Evolutionary conservation across 2,329 filamentous ascomycete genomes (phyloP).

Genomic region (Epichloe hybrida): DNA sequence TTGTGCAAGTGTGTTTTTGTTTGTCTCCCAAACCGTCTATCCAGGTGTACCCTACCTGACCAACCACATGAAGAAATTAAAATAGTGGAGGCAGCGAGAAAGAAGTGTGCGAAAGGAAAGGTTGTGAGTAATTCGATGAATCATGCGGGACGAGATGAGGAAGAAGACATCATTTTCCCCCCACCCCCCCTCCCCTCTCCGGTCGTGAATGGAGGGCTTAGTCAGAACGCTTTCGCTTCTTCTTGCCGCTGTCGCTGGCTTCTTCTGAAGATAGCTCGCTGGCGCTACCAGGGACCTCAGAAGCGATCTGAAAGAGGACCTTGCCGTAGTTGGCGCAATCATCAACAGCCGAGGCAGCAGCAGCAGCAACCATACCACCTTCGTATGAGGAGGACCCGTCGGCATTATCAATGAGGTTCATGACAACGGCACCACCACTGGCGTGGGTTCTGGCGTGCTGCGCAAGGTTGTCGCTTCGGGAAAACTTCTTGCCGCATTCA

Average conservation of each 20-base stretch:
- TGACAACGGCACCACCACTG: conserved; percentile 65
- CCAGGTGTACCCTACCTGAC: conserved; percentile 19
- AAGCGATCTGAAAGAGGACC: conserved; percentile 69
- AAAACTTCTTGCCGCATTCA: conserved; percentile 99
- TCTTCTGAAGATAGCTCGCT: conserved; percentile 45
- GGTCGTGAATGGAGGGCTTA: conserved; percentile 21
- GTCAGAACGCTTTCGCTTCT: conserved; percentile 65
- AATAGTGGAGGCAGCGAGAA: background rate
- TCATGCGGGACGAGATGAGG: background rate
- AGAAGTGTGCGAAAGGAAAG: conserved; percentile 3
- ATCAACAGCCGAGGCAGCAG: conserved; percentile 34
- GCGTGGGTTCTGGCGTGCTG: conserved; percentile 94
- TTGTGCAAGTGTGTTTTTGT: conserved; percentile 24
- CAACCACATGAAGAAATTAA: conserved; percentile 6
- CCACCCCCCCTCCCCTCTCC: background rate
- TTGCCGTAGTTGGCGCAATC: conserved; percentile 58
- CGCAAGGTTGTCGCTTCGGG: conserved; percentile 88
- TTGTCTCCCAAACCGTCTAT: conserved; percentile 17
- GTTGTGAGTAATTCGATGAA: background rate
- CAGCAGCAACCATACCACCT: conserved; percentile 21
- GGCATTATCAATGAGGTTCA: conserved; percentile 69
- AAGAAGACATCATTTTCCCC: background rate
- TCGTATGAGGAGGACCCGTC: conserved; percentile 34
- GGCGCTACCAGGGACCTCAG: conserved; percentile 54
- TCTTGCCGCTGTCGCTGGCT: conserved; percentile 32